A percentile compares a stretch with the other conserved stretches of the same genome.
Conservation (phyloP, 2,329 filamentous ascomycete genomes). For the Grosmannia clavigera region DNA sequence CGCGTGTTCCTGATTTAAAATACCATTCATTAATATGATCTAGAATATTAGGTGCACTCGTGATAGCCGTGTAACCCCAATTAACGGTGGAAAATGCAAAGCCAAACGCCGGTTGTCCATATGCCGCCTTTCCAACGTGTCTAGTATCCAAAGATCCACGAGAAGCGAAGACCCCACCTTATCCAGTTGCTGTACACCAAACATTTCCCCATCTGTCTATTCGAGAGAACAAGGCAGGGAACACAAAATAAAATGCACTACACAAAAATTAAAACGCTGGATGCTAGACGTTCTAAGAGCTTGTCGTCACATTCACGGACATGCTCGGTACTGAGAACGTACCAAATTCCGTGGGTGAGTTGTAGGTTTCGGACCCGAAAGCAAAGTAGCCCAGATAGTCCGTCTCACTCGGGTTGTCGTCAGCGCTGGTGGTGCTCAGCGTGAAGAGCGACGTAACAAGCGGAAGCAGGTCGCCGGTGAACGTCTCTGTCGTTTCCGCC, state of each 20-base stretch:
- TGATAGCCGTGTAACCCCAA: neutral
- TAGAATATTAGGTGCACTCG: neutral
- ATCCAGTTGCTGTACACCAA: neutral
- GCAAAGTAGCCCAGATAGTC: conserved; percentile 40
- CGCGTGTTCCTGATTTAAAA: neutral
- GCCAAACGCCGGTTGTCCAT: neutral
- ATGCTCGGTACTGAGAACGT: conserved; percentile 33
- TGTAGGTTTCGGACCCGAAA: conserved; percentile 39
- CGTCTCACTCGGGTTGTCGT: conserved; percentile 22
- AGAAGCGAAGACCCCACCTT: neutral
- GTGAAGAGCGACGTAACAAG: conserved; percentile 29
- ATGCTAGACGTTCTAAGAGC: neutral
- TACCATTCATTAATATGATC: neutral
- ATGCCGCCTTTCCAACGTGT: neutral
- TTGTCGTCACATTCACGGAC: conserved; percentile 19
- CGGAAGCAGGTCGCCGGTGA: conserved; percentile 33
- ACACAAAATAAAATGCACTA: neutral
- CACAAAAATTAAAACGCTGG: neutral
- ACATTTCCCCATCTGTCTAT: neutral
- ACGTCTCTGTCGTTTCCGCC: conserved; percentile 21
- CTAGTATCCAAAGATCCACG: neutral
- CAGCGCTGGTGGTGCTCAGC: conserved; percentile 17
- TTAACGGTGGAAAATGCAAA: neutral
- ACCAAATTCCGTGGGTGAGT: conserved; percentile 24
- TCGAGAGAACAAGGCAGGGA: neutral